phyloP scores from a whole-genome alignment of 495 filamentous ascomycete species.

The Aspergillus indologenus region DNA sequence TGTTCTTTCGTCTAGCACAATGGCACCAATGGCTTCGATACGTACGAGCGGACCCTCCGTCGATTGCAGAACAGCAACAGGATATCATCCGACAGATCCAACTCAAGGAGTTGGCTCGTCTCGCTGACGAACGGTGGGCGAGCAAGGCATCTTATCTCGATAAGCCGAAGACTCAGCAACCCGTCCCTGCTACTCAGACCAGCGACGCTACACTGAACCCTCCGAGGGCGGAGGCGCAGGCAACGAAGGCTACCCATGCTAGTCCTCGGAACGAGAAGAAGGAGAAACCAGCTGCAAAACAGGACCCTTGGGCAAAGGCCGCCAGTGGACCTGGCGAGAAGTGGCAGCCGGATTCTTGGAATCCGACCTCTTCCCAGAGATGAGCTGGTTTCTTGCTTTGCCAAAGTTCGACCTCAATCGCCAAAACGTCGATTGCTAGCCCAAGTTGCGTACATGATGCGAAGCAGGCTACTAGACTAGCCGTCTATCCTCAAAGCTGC shows the following conservation, averaged over 20 bases:
- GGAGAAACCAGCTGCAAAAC: constrained; percentile 22
- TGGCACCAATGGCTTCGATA: constrained; percentile 98
- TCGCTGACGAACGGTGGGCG: constrained; percentile 84
- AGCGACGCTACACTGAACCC: constrained; percentile 31
- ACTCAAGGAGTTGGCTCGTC: constrained; percentile 69
- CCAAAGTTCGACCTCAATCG: neutral
- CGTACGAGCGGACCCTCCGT: constrained; percentile 66
- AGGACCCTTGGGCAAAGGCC: constrained; percentile 61
- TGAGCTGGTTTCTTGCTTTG: constrained; percentile 21
- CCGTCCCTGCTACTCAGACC: constrained; percentile 35
- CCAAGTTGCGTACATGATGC: neutral
- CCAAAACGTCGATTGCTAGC: neutral
- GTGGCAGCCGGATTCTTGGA: constrained; percentile 79
- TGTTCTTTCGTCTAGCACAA: constrained; percentile 51
- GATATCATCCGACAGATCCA: constrained; percentile 65
- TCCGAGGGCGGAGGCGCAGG: constrained; percentile 18
- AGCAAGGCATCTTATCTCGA: constrained; percentile 67
- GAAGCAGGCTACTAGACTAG: neutral
- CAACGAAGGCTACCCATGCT: constrained; percentile 7
- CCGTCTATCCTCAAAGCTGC: neutral
- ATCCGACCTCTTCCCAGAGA: constrained; percentile 39
- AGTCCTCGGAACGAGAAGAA: constrained; percentile 16
- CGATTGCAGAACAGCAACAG: constrained; percentile 66
- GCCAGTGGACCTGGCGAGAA: constrained; percentile 58
- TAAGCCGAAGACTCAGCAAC: constrained; percentile 47